Conservation (phyloP, 108 stramenopile species). For the Schizochytrium sp. region DNA sequence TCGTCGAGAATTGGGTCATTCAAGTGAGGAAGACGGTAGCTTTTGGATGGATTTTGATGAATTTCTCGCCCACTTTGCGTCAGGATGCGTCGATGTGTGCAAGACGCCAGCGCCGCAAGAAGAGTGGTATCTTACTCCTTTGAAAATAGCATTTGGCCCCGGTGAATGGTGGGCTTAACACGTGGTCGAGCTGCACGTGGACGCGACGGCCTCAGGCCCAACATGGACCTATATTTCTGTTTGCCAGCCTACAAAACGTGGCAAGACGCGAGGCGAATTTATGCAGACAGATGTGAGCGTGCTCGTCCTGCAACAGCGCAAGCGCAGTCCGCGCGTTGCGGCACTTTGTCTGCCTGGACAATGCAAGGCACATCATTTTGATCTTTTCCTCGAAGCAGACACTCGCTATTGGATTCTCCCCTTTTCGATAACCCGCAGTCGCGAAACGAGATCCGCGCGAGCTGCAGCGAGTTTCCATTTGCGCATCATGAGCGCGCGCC, state of each 20-base stretch:
- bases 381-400: neutral
- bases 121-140: neutral
- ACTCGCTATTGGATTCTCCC: neutral
- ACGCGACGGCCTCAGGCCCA: neutral
- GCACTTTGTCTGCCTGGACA: neutral
- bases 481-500: neutral
- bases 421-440: neutral
- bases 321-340: neutral
- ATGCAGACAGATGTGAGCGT: neutral
- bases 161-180: neutral
- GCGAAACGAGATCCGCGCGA: neutral
- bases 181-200: neutral
- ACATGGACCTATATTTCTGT: neutral
- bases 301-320: neutral
- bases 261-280: neutral
- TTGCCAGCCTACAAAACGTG: neutral
- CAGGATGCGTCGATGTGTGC: neutral
- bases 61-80: constrained; percentile 23
- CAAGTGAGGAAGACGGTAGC: constrained; percentile 30
- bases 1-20: neutral
- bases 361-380: neutral
- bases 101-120: neutral
- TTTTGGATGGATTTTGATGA: constrained; percentile 46
- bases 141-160: neutral
- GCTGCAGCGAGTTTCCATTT: neutral